Base-by-base conservation (phyloP, 2,329 filamentous ascomycete species). In the Didymella exigua region DNA sequence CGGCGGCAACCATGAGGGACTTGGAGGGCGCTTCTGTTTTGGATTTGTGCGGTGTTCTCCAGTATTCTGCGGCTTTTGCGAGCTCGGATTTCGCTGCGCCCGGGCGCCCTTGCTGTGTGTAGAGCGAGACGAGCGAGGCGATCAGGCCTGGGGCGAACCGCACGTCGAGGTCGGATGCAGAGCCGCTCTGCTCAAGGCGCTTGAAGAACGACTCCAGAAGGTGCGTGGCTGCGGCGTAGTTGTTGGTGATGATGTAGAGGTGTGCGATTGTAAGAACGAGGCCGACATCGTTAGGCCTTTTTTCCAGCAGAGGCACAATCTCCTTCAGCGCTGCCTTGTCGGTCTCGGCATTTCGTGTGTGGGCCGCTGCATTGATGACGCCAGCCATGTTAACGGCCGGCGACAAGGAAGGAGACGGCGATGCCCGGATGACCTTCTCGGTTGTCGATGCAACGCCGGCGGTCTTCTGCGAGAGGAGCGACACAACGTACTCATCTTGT, bases 101-200 rank as follows among this genome's bases (percentile, higher is more conserved):
- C 61, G 88, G 88, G 30, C 92, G 89, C 33, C 89, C 88, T 72
- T 95, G 88, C 2, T 82, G 79, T 64, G 86, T 85, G 75, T 96
- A 95, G 0, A 99, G 81, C 2, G 90, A 87, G 9, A 96, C 88
- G 3, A 90, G 81, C 1, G 93, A 81, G 0, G 90, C 91, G 24
- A 98, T 84, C 1, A 99, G 80, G 2, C 93, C 93, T 0, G 95
- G 93, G 23, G 91, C 88, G 73, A 88, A 95, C 10, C 93, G 88
- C 23, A 89, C 84, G 63, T 92, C 86, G 52, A 86, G 80, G 54
- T 88, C 81, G 14, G 83, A 79, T 2, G 81, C 70, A 0, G 79
- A 77, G 5, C 74, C 80, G 3, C 84, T 85, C 42, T 84, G 76
- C 65, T 93, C 90, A 1, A 96, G 81, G 9, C 84, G 84, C 58